These are phyloP conservation scores for Phaffia rhodozyma DNA, from an alignment of 1,284 basidiomycete species.

Conservation along the genomic window DNA sequence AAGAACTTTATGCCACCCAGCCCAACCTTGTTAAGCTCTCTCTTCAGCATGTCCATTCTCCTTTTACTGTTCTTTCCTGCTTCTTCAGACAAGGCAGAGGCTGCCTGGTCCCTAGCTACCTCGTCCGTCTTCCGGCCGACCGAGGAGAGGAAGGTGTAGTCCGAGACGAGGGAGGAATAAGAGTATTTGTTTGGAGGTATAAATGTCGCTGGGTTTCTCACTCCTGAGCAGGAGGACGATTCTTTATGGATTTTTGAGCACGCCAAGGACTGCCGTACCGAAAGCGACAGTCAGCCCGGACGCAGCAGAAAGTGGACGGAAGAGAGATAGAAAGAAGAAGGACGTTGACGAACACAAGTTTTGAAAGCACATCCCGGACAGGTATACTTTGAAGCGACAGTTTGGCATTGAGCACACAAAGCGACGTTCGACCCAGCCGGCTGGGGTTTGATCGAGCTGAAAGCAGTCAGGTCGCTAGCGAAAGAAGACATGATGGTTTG, in stretches of 20 bases:
- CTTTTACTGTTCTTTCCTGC: background rate
- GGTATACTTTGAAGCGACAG: constrained; percentile 5
- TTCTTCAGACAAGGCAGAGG: background rate
- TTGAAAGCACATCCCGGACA: constrained; percentile 12
- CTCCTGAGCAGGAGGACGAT: constrained; percentile 7
- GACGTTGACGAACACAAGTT: constrained; percentile 3
- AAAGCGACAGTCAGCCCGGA: background rate
- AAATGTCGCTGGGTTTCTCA: constrained; percentile 13
- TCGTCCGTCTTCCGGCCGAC: constrained; percentile 12
- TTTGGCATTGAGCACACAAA: constrained; percentile 11
- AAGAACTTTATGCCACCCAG: constrained; percentile 13
- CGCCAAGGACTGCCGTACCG: background rate
- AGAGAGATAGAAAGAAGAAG: background rate
- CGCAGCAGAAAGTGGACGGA: background rate
- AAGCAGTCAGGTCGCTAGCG: no score
- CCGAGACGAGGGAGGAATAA: constrained; percentile 11
- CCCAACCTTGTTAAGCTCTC: constrained; percentile 4
- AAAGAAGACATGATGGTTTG: no score
- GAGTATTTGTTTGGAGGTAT: constrained; percentile 16
- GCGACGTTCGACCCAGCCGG: background rate
- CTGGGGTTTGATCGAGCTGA: no score
- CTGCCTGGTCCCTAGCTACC: background rate
- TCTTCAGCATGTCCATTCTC: constrained; percentile 7
- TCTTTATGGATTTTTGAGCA: constrained; percentile 15
- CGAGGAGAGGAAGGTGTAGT: constrained; percentile 14